These are phyloP conservation scores for Aquilaria agallochum DNA, from an alignment of 441 rosid species.

Conservation along the genomic window DNA sequence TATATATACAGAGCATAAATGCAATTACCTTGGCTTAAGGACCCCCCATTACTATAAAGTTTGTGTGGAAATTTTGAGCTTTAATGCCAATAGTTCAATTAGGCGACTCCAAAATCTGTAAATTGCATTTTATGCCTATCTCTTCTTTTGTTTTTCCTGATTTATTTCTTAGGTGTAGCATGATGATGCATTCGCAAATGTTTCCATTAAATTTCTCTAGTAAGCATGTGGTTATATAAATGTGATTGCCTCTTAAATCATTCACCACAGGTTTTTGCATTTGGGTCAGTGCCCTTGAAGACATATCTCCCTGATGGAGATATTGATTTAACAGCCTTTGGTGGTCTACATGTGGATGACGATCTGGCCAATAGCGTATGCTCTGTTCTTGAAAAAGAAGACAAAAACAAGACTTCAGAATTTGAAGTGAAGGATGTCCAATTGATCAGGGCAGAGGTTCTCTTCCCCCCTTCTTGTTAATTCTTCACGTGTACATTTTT, in stretches of 20 bases:
- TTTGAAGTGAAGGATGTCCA: slow-evolving; percentile 85
- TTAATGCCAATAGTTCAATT: too few species aligned
- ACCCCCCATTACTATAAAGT: too few species aligned
- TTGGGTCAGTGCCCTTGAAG: slow-evolving; percentile 89
- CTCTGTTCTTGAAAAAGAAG: slow-evolving; percentile 77
- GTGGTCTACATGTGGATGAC: slow-evolving; percentile 55
- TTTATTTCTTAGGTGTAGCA: neutral
- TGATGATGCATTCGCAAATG: too few species aligned
- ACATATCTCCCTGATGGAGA: slow-evolving; percentile 98
- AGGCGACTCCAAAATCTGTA: too few species aligned
- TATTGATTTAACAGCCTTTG: slow-evolving; percentile 85
- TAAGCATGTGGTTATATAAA: neutral
- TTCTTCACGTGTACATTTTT: too few species aligned
- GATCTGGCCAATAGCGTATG: slow-evolving; percentile 58
- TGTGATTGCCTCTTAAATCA: slow-evolving; percentile 2
- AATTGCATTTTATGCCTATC: too few species aligned
- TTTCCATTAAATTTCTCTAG: too few species aligned
- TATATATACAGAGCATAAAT: too few species aligned
- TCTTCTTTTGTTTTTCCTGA: too few species aligned
- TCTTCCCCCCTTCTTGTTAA: too few species aligned
- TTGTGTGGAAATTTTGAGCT: too few species aligned
- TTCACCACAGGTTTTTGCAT: slow-evolving; percentile 65
- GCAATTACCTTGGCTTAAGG: too few species aligned
- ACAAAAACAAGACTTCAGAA: slow-evolving; percentile 40
- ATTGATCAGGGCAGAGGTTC: slow-evolving; percentile 83